A percentile compares a stretch with the other conserved stretches of the same genome.
These are phyloP conservation scores for Aspergillus neotritici DNA, from an alignment of 2,329 filamentous ascomycete genomes.

Conservation along the genomic window DNA sequence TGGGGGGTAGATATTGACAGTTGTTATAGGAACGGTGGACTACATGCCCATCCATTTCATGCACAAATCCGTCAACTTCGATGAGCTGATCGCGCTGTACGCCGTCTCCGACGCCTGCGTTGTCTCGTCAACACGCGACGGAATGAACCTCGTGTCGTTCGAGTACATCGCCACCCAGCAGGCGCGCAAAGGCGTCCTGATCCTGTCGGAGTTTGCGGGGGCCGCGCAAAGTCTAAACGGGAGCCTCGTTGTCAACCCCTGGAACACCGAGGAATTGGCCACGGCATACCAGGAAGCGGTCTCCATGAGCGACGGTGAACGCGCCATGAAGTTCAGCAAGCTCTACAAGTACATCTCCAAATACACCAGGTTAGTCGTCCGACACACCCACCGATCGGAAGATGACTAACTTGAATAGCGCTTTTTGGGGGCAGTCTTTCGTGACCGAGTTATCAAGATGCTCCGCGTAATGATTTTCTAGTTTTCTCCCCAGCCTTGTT, in stretches of 20 bases:
- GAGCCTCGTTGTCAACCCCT: constrained; percentile 86
- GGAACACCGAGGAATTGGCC: constrained; percentile 94
- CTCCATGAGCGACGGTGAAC: constrained; percentile 82
- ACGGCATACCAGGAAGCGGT: constrained; percentile 90
- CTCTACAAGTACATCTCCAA: constrained; percentile 90
- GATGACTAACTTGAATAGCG: constrained; percentile 40
- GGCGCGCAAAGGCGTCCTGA: constrained; percentile 81
- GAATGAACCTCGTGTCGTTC: constrained; percentile 95
- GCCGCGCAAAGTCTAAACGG: constrained; percentile 89
- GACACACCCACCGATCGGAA: too few species aligned
- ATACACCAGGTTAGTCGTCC: constrained; percentile 63
- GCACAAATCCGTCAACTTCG: constrained; percentile 86
- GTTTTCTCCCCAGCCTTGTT: neutral
- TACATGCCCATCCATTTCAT: constrained; percentile 98
- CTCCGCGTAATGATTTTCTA: constrained; percentile 21
- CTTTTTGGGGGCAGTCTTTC: constrained; percentile 90
- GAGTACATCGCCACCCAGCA: constrained; percentile 92
- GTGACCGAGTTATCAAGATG: constrained; percentile 68
- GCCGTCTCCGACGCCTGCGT: constrained; percentile 83
- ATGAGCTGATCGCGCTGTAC: constrained; percentile 87
- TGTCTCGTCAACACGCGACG: constrained; percentile 83
- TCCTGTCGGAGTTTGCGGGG: constrained; percentile 89
- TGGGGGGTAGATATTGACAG: constrained; percentile 6
- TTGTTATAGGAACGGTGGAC: constrained; percentile 65
- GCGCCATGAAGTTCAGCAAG: constrained; percentile 77